Base-by-base conservation (phyloP, 2,329 filamentous ascomycete species). In the Fusarium protoensiforme region DNA sequence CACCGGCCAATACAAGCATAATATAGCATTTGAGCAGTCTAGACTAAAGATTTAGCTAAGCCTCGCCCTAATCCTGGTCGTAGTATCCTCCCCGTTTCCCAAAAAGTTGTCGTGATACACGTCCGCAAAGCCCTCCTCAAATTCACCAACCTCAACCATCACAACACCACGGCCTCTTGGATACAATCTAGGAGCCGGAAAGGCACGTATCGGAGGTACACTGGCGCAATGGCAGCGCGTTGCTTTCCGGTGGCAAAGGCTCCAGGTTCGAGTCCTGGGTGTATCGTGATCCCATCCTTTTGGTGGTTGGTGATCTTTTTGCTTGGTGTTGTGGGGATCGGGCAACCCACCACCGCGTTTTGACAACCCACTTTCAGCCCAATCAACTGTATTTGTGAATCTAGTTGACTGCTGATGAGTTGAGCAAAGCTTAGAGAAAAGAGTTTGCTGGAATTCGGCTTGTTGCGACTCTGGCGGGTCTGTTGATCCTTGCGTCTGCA, bases 191-290 rank as follows among this genome's bases (percentile, higher is more conserved):
- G 16, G 2, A 29, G 3, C 43, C 5, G 5, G 2, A 7, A 27
- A 48, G 16, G 16, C 4, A 48, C 16, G 24, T n/a, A 39, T 18
- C 14, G 1, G 0, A 5, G 35, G 22, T n/a, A 22, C 39, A 35
- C 35, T 79, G 54, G 72, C 76, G 63, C 71, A 79, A 79, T 78
- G 75, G 77, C 22, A 76, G 73, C 58, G 77, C 75, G 76, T 80
- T 77, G 76, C 78, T 79, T 80, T 81, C 80, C 78, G 80, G 80
- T 80, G 80, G 79, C 75, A 75, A 78, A 81, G 77, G 78, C 59
- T 81, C 72, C 75, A 80, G 79, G 80, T 80, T 81, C 80, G 80
- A 81, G 77, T 79, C 80, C 78, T 79, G 77, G 75, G 75, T 48
- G 64, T 69, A 80, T 36, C 78, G 59, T 54, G 39, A 41, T 57